Percentiles rank a stretch among this genome's conserved stretches.
phyloP scores from a whole-genome alignment of 768 basidiomycete species.

The Boletellus emodensis region DNA sequence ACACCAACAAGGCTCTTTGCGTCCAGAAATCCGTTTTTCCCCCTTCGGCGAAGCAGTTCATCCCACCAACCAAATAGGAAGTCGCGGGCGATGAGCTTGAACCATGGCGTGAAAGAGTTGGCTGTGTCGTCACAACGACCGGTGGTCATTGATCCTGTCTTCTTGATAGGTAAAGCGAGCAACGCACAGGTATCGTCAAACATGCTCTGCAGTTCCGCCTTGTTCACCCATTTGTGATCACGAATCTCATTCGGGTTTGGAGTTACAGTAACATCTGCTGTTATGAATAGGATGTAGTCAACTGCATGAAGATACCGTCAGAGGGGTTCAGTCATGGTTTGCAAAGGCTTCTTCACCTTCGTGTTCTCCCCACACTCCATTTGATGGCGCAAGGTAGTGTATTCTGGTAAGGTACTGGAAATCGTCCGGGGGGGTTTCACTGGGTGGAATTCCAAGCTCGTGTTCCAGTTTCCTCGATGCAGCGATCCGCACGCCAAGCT shows the following conservation, averaged over 20 bases:
- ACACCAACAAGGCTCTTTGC: constrained; percentile 52
- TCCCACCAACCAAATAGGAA: constrained; percentile 99
- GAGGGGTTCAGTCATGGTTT: background rate
- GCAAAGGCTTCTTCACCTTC: constrained; percentile 58
- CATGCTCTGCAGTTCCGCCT: constrained; percentile 86
- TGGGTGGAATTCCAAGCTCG: constrained; percentile 86
- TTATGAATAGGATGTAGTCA: constrained; percentile 96
- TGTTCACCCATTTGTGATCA: constrained; percentile 86
- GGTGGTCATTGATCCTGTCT: background rate
- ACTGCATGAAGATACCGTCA: constrained; percentile 48
- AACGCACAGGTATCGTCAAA: constrained; percentile 71
- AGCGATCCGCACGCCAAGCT: constrained; percentile 84
- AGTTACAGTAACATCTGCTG: constrained; percentile 77
- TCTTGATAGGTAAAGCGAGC: background rate
- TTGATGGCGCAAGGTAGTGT: constrained; percentile 93
- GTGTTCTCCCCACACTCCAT: constrained; percentile 96
- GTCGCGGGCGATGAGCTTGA: constrained; percentile 95
- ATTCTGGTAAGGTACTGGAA: constrained; percentile 96
- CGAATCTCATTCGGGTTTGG: constrained; percentile 90
- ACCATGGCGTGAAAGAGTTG: constrained; percentile 97
- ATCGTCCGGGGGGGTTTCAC: constrained; percentile 72
- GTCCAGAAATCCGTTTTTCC: constrained; percentile 48
- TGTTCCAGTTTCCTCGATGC: constrained; percentile 94
- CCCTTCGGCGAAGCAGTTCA: constrained; percentile 64
- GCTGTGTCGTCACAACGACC: constrained; percentile 37